Evolutionary conservation across 2,329 filamentous ascomycete species (phyloP).

Genomic region (Nemania sp.): DNA sequence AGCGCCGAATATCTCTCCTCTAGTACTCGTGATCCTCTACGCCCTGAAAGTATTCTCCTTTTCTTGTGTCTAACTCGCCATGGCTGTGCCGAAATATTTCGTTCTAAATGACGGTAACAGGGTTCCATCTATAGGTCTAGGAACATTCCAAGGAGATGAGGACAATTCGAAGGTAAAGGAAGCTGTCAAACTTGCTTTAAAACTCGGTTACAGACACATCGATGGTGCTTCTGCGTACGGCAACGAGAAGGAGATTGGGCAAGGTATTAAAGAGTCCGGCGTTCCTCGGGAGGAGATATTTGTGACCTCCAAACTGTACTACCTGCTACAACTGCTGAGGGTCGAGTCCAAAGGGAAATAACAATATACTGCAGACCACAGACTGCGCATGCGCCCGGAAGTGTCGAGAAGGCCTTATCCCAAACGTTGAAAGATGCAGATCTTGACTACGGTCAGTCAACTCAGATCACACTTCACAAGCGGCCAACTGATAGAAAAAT

Average conservation of each 20-base stretch:
- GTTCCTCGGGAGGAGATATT: conserved; percentile 37
- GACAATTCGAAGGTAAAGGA: conserved; percentile 36
- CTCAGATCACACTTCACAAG: conserved; percentile 7
- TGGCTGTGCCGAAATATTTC: conserved; percentile 31
- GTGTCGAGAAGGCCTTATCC: conserved; percentile 21
- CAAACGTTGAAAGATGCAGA: conserved; percentile 16
- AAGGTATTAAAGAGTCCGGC: conserved; percentile 36
- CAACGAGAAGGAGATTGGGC: conserved; percentile 38
- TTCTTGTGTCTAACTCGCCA: conserved; percentile 17
- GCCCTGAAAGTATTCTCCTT: conserved; percentile 3
- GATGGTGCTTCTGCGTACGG: conserved; percentile 36
- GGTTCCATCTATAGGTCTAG: conserved; percentile 34
- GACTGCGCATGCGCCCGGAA: conserved; percentile 19
- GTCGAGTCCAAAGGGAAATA: conserved; percentile 5
- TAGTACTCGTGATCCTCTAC: not conserved
- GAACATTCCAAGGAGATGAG: conserved; percentile 35
- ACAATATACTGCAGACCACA: conserved; percentile 12
- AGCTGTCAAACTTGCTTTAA: conserved; percentile 35
- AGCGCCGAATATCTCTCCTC: conserved; percentile 1
- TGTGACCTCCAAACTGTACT: conserved; percentile 39
- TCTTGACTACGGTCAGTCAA: conserved; percentile 22
- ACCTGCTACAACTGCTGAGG: conserved; percentile 2
- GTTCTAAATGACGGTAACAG: conserved; percentile 30
- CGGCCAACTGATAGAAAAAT: conserved; percentile 2
- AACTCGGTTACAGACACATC: conserved; percentile 37